A percentile compares a stretch with the other conserved stretches of the same genome.
phyloP scores from a whole-genome alignment of 2,329 filamentous ascomycete genomes.

The Trichophyton rubrum region DNA sequence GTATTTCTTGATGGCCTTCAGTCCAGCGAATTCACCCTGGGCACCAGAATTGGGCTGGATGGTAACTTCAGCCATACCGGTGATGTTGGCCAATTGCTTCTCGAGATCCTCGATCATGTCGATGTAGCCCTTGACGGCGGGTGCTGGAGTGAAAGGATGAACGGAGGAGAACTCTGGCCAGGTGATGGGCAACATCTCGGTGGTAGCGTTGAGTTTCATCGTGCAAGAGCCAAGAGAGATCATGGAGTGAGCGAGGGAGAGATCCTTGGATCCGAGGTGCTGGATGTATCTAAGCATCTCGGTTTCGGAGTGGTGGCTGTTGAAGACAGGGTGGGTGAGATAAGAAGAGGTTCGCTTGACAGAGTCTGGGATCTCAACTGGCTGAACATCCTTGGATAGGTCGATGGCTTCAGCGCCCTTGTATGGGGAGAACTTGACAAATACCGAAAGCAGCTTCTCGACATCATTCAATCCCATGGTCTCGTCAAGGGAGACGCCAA shows the following conservation, averaged over 20 bases:
- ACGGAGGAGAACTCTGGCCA: slow-evolving; percentile 63
- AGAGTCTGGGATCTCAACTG: slow-evolving; percentile 35
- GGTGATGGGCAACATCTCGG: slow-evolving; percentile 81
- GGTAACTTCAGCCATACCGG: slow-evolving; percentile 78
- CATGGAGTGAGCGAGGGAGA: slow-evolving; percentile 93
- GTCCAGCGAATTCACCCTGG: slow-evolving; percentile 85
- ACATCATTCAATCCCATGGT: slow-evolving; percentile 48
- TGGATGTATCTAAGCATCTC: slow-evolving; percentile 88
- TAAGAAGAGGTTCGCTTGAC: slow-evolving; percentile 63
- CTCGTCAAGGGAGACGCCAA: slow-evolving; percentile 72
- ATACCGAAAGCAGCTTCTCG: slow-evolving; percentile 44
- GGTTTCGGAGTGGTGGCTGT: slow-evolving; percentile 87
- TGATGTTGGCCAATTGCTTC: slow-evolving; percentile 65
- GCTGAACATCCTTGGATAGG: slow-evolving; percentile 24
- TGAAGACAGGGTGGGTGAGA: slow-evolving; percentile 86
- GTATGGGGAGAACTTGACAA: slow-evolving; percentile 36
- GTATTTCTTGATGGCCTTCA: slow-evolving; percentile 77
- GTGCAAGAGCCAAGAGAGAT: slow-evolving; percentile 94
- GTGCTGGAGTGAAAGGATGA: slow-evolving; percentile 63
- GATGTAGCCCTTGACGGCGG: slow-evolving; percentile 55
- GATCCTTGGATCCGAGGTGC: slow-evolving; percentile 84
- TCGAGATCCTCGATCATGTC: slow-evolving; percentile 61
- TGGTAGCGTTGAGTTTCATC: slow-evolving; percentile 93
- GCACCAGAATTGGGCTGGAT: slow-evolving; percentile 93
- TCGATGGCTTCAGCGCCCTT: slow-evolving; percentile 18